Conservation (phyloP, 1,139 yeast genomes). For the Geotrichum macrosporum region DNA sequence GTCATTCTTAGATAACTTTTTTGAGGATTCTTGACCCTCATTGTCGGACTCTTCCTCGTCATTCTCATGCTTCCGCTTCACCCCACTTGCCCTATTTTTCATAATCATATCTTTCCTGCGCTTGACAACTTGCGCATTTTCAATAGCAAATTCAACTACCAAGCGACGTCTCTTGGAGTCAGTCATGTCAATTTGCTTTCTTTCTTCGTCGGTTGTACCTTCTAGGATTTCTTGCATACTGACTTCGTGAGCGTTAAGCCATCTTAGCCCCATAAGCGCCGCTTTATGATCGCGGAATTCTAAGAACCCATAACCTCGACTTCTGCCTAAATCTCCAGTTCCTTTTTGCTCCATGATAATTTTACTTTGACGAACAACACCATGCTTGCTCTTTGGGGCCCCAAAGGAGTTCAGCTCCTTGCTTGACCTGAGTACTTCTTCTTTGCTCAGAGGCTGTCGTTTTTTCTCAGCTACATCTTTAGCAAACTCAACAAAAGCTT, state of each 20-base stretch:
- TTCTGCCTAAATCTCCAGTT: constrained; percentile 79
- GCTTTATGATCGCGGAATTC: constrained; percentile 90
- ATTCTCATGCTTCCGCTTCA: constrained; percentile 37
- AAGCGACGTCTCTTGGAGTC: constrained; percentile 59
- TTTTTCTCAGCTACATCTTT: constrained; percentile 70
- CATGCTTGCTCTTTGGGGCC: constrained; percentile 59
- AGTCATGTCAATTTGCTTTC: constrained; percentile 49
- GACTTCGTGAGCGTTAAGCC: constrained; percentile 93
- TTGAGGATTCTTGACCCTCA: constrained; percentile 17
- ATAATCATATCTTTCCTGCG: constrained; percentile 63
- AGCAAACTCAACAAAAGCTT: constrained; percentile 95
- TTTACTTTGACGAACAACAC: constrained; percentile 91
- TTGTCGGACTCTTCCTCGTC: constrained; percentile 42
- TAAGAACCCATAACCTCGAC: constrained; percentile 94
- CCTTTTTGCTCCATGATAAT: constrained; percentile 89
- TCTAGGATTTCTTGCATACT: constrained; percentile 62
- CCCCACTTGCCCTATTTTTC: constrained; percentile 25
- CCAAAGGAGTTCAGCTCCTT: constrained; percentile 58
- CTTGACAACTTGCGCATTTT: constrained; percentile 87
- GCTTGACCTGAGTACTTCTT: constrained; percentile 77
- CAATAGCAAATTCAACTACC: constrained; percentile 93
- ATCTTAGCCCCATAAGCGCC: constrained; percentile 94
- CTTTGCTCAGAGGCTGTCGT: constrained; percentile 85
- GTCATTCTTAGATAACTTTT: constrained; percentile 27
- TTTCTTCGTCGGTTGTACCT: constrained; percentile 67